A percentile compares a stretch with the other conserved stretches of the same genome.
Evolutionary conservation across 108 stramenopile genomes (phyloP).

Genomic region (Skeletonema tropicum): DNA sequence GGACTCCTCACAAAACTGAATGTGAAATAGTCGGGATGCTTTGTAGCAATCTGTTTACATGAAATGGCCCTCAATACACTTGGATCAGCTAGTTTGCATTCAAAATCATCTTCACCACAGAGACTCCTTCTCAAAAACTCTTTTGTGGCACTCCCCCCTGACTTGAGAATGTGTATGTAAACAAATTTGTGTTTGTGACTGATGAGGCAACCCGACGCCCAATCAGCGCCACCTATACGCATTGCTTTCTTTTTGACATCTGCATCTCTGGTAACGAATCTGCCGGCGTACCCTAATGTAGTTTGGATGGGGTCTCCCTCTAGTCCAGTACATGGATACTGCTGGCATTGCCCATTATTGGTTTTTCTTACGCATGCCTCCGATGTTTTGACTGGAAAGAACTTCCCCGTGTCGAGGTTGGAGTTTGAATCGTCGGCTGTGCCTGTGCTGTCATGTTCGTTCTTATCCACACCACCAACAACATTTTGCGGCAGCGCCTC

Average conservation of each 20-base stretch:
- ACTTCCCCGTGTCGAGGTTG: too few species aligned
- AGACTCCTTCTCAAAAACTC: conserved; percentile 40
- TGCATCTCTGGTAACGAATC: conserved; percentile 28
- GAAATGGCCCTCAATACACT: conserved; percentile 19
- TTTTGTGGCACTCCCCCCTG: conserved; percentile 47
- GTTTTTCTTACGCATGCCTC: too few species aligned
- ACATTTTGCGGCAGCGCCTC: too few species aligned
- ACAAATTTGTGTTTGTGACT: conserved; percentile 48
- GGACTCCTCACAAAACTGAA: conserved; percentile 55
- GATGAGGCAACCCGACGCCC: conserved; percentile 47
- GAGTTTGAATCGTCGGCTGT: too few species aligned
- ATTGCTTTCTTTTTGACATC: conserved; percentile 5
- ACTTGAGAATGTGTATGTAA: conserved; percentile 52
- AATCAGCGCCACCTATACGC: conserved; percentile 14
- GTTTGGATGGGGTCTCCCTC: conserved; percentile 8
- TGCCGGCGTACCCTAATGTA: conserved; percentile 37
- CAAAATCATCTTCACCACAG: conserved; percentile 32
- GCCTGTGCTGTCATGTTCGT: too few species aligned
- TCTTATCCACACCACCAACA: too few species aligned
- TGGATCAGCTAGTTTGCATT: conserved; percentile 21
- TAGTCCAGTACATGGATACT: conserved; percentile 27
- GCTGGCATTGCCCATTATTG: neutral
- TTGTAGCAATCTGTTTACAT: conserved; percentile 19
- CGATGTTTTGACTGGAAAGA: too few species aligned
- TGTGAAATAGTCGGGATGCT: conserved; percentile 45